Percentiles rank a stretch among this genome's conserved stretches.
Evolutionary conservation across 78 protist genomes (phyloP).

Genomic region (Anaeramoeba ignava): DNA sequence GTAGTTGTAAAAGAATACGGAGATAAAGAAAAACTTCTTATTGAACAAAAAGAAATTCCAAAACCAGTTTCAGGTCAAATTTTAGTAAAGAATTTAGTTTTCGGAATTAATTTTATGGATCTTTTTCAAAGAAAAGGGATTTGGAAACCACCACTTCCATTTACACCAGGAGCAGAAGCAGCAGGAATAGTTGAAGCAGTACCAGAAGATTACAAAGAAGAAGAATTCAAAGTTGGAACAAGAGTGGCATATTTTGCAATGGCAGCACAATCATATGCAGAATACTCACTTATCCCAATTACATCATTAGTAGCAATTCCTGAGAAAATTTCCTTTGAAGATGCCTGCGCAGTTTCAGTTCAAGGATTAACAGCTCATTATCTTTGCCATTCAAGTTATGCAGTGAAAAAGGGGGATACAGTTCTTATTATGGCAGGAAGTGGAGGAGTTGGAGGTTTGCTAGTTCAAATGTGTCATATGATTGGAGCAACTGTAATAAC

Average conservation of each 20-base stretch:
- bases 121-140: background rate
- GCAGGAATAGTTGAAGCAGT: background rate
- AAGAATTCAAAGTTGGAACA: background rate
- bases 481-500: background rate
- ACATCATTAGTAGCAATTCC: background rate
- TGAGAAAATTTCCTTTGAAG: background rate
- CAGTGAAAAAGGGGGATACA: background rate
- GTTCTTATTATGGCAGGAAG: background rate
- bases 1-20: background rate
- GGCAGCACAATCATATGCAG: background rate
- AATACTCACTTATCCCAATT: background rate
- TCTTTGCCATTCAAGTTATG: background rate
- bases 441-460: background rate
- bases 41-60: background rate
- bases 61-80: background rate
- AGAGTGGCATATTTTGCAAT: background rate
- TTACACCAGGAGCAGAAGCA: background rate
- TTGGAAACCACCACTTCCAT: background rate
- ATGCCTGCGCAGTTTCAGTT: background rate
- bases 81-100: background rate
- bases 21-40: background rate
- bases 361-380: background rate
- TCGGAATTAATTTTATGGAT: background rate
- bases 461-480: background rate
- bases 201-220: background rate